A percentile compares a stretch with the other conserved stretches of the same genome.
phyloP scores from a whole-genome alignment of 345 rosid species.

The Gossypium thurberi region DNA sequence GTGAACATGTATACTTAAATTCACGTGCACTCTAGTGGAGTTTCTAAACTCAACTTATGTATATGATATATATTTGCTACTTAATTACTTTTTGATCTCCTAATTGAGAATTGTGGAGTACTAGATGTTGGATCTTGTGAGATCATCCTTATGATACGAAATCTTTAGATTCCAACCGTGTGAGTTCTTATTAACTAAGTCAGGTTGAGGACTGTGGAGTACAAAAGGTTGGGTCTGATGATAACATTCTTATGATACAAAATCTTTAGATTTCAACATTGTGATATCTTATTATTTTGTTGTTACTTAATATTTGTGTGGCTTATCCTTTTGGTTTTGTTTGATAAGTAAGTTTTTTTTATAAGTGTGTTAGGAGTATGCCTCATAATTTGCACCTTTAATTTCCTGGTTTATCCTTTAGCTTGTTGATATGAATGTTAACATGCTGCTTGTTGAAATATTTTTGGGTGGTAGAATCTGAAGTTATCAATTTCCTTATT shows the following conservation, averaged over 20 bases:
- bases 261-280: not conserved
- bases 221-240: not conserved
- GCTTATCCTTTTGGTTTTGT: not conserved
- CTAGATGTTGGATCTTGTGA: too few relatives aligned
- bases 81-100: not conserved
- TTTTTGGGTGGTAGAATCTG: constrained; percentile 8
- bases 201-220: not conserved
- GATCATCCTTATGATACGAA: too few relatives aligned
- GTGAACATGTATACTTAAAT: not conserved
- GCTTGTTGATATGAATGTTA: not conserved
- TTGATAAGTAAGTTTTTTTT: not conserved
- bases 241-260: not conserved
- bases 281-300: not conserved
- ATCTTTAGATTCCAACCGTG: too few relatives aligned
- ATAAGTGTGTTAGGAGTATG: not conserved
- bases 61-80: not conserved
- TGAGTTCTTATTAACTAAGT: not conserved
- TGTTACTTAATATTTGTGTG: not conserved
- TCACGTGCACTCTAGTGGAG: not conserved
- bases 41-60: not conserved
- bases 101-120: not conserved
- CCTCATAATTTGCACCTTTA: not conserved
- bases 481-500: constrained; percentile 11
- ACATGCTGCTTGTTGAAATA: not conserved
- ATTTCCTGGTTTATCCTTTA: not conserved